Conservation (phyloP, 768 basidiomycete genomes). For the Amanita subjunquillea region DNA sequence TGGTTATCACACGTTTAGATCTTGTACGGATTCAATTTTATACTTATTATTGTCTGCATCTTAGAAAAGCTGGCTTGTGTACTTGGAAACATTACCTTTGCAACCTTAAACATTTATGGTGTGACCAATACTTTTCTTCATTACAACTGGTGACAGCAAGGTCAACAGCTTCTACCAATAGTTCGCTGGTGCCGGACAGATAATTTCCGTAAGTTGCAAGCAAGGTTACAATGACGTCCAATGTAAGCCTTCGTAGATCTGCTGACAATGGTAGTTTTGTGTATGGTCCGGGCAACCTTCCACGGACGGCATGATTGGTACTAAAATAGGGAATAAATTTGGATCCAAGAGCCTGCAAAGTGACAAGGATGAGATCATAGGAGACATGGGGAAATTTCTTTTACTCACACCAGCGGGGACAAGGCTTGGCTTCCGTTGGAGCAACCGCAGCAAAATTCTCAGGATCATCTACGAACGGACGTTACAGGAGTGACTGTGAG, state of each 20-base stretch:
- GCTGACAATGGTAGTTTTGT: conserved; percentile 41
- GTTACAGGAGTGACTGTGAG: neutral
- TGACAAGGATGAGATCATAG: neutral
- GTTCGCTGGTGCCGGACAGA: conserved; percentile 4
- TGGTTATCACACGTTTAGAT: neutral
- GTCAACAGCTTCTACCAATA: conserved; percentile 20
- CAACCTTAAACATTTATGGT: conserved; percentile 10
- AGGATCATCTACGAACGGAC: conserved; percentile 35
- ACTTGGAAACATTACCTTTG: neutral
- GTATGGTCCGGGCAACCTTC: conserved; percentile 70
- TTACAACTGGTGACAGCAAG: conserved; percentile 25
- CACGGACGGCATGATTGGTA: conserved; percentile 66
- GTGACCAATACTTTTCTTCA: conserved; percentile 30
- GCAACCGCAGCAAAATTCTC: conserved; percentile 48
- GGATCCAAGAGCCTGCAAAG: conserved; percentile 36
- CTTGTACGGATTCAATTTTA: neutral
- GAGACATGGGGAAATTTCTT: neutral
- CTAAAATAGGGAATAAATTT: conserved; percentile 75
- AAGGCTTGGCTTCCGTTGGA: conserved; percentile 44
- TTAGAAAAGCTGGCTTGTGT: conserved; percentile 1
- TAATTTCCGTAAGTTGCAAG: conserved; percentile 9
- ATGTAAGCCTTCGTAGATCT: conserved; percentile 40
- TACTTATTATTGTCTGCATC: neutral
- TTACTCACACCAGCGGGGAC: conserved; percentile 32
- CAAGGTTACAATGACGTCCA: conserved; percentile 47